Percentiles rank a stretch among this genome's conserved stretches.
Conservation (phyloP, 2,329 filamentous ascomycete genomes). For the Emericellopsis cladophorae region DNA sequence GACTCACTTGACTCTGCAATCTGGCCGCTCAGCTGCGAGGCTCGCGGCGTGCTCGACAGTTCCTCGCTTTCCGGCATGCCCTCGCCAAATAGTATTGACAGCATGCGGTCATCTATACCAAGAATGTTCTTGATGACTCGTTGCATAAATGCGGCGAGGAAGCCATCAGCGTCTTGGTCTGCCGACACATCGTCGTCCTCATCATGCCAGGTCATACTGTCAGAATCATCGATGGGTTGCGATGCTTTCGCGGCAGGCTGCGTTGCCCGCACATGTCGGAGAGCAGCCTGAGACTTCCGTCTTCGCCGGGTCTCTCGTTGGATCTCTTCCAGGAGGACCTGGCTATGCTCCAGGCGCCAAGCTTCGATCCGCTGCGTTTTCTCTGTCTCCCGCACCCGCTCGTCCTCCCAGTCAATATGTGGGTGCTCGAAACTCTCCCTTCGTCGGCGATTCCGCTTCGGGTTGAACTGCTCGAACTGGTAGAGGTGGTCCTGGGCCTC, state of each 20-base stretch:
- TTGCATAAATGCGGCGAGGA: constrained; percentile 72
- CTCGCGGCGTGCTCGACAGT: constrained; percentile 32
- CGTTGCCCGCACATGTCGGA: constrained; percentile 9
- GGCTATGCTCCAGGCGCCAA: constrained; percentile 87
- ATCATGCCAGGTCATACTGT: constrained; percentile 38
- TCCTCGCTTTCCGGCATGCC: constrained; percentile 43
- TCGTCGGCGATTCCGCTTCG: constrained; percentile 45
- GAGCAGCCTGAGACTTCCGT: constrained; percentile 45
- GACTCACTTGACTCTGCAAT: constrained; percentile 22
- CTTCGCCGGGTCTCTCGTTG: constrained; percentile 69
- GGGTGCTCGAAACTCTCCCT: constrained; percentile 40
- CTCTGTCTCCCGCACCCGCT: constrained; percentile 52
- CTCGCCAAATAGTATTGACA: constrained; percentile 83
- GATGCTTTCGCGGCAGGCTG: constrained; percentile 7
- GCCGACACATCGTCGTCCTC: constrained; percentile 30
- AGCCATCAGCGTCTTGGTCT: constrained; percentile 44
- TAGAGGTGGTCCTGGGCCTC: constrained; percentile 75
- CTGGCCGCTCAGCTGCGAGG: constrained; percentile 19
- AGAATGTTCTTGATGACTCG: constrained; percentile 82
- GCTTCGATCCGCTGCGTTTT: constrained; percentile 75
- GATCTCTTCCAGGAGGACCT: constrained; percentile 74
- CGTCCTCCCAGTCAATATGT: constrained; percentile 37
- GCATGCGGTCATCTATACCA: constrained; percentile 74
- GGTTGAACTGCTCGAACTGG: constrained; percentile 79
- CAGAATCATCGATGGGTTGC: constrained; percentile 17